These are phyloP conservation scores for Pythium vanterpoolii DNA, from an alignment of 352 stramenopile genomes.

Conservation along the genomic window DNA sequence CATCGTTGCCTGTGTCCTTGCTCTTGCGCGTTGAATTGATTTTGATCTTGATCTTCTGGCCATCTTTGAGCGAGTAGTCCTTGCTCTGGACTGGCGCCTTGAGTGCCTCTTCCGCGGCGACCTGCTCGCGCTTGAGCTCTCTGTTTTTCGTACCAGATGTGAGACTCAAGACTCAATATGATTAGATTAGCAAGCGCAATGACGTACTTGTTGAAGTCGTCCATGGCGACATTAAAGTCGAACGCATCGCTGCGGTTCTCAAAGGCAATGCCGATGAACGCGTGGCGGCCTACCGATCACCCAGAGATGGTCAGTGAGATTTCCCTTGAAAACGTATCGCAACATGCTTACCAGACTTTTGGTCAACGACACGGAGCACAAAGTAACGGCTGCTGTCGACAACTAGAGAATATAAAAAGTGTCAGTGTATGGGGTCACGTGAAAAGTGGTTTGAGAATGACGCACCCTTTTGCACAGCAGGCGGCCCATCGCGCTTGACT, in stretches of 20 bases:
- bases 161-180: background rate
- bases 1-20: conserved; percentile 37
- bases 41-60: conserved; percentile 91
- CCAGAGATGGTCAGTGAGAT: background rate
- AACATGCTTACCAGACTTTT: conserved; percentile 42
- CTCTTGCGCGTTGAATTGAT: conserved; percentile 59
- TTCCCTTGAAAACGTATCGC: background rate
- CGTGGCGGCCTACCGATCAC: conserved; percentile 62
- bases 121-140: conserved; percentile 57
- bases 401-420: conserved; percentile 25
- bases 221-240: conserved; percentile 93
- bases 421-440: background rate
- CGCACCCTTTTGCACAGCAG: conserved; percentile 62
- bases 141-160: conserved; percentile 17
- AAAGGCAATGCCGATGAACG: conserved; percentile 93
- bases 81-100: conserved; percentile 41
- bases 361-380: conserved; percentile 90
- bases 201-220: conserved; percentile 80
- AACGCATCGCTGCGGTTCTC: conserved; percentile 94
- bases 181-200: background rate
- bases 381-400: conserved; percentile 94
- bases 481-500: conserved; percentile 52
- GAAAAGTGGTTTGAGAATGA: background rate
- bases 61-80: conserved; percentile 91
- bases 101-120: conserved; percentile 32